phyloP scores from a whole-genome alignment of 2,329 filamentous ascomycete species.

The Fusarium tupiense region DNA sequence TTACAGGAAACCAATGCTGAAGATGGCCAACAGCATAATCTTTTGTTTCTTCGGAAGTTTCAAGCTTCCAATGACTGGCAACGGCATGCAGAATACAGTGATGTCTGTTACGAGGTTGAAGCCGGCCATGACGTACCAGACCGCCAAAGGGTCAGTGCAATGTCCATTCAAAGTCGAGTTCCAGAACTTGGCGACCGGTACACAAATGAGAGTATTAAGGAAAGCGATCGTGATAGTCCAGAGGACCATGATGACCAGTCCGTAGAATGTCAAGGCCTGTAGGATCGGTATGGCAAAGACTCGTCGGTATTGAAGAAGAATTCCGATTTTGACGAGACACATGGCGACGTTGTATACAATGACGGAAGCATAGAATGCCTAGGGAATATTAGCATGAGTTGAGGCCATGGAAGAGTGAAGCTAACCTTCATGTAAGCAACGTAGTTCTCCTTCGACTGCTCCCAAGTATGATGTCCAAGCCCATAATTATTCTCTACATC shows the following conservation, averaged over 20 bases:
- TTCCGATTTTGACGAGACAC: constrained; percentile 18
- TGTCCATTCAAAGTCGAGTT: background rate
- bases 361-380: constrained; percentile 17
- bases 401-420: rapidly evolving
- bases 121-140: constrained; percentile 26
- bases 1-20: constrained; percentile 13
- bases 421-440: constrained; percentile 23
- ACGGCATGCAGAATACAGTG: constrained; percentile 3
- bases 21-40: constrained; percentile 8
- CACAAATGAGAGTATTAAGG: constrained; percentile 10
- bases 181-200: constrained; percentile 25
- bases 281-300: constrained; percentile 10
- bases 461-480: constrained; percentile 18
- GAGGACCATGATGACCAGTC: background rate
- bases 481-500: constrained; percentile 12
- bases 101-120: constrained; percentile 19
- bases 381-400: background rate
- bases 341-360: constrained; percentile 20
- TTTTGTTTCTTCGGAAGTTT: constrained; percentile 18
- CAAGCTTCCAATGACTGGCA: constrained; percentile 13
- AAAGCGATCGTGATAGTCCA: constrained; percentile 18
- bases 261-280: background rate
- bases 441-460: background rate
- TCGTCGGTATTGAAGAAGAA: constrained; percentile 20
- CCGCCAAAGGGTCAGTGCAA: background rate